A percentile compares a stretch with the other conserved stretches of the same genome.
phyloP scores from a whole-genome alignment of 306 rosid species.

The Calophaca sinica region DNA sequence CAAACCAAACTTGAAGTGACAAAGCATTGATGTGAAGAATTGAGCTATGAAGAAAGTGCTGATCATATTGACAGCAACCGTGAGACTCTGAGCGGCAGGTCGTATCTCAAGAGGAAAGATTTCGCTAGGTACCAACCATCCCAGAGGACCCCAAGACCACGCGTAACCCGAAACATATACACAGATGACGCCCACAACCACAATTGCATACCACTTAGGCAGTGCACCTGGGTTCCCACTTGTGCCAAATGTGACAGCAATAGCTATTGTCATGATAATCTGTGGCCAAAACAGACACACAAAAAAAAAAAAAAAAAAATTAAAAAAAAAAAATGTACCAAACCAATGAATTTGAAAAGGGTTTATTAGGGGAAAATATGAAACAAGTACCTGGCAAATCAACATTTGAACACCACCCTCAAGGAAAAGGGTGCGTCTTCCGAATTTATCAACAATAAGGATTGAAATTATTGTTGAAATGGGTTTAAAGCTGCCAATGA shows the following conservation, averaged over 20 bases:
- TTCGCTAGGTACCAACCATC: constrained; percentile 87
- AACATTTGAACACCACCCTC: constrained; percentile 86
- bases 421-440: constrained; percentile 73
- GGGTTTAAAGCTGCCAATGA: constrained; percentile 62
- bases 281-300: constrained; percentile 38
- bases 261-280: constrained; percentile 63
- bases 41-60: constrained; percentile 75
- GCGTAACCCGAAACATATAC: constrained; percentile 66
- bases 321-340: too few relatives aligned
- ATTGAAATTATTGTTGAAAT: constrained; percentile 62
- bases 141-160: constrained; percentile 93
- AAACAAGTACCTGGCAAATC: constrained; percentile 59
- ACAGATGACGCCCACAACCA: constrained; percentile 62
- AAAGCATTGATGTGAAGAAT: constrained; percentile 70
- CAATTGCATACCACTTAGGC: constrained; percentile 56
- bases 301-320: not conserved
- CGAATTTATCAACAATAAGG: constrained; percentile 61
- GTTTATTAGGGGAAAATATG: not conserved
- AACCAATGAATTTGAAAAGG: not conserved
- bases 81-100: constrained; percentile 69
- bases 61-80: constrained; percentile 69
- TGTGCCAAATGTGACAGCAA: constrained; percentile 67
- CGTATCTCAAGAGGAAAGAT: constrained; percentile 72
- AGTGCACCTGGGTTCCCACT: constrained; percentile 64
- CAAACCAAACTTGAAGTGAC: constrained; percentile 70